phyloP scores from a whole-genome alignment of 208 protist species.

The Histomonas meleagridis region DNA sequence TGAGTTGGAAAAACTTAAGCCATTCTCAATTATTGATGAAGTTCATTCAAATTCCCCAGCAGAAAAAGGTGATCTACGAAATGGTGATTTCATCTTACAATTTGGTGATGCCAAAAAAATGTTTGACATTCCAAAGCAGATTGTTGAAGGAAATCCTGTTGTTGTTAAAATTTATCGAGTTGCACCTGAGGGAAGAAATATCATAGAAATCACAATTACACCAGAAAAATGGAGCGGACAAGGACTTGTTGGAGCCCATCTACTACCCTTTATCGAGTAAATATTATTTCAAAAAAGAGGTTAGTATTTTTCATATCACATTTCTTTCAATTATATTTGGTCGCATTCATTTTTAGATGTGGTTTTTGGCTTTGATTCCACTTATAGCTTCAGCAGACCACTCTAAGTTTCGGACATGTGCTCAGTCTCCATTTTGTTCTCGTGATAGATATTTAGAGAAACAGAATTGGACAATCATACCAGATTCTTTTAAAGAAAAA shows the following conservation, averaged over 20 bases:
- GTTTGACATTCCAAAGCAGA: neutral
- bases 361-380: no score
- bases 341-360: no score
- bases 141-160: neutral
- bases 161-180: neutral
- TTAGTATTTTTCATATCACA: no score
- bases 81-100: neutral
- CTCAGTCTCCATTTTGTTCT: neutral
- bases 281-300: no score
- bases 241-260: neutral
- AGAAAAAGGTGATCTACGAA: neutral
- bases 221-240: neutral
- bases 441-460: neutral
- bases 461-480: neutral
- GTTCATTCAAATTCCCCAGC: neutral
- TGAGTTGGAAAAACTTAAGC: neutral
- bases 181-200: neutral
- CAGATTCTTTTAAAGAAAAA: neutral
- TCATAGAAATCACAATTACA: neutral
- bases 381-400: no score
- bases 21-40: neutral
- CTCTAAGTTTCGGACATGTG: neutral
- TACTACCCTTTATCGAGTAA: neutral
- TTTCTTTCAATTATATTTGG: no score
- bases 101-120: neutral